phyloP scores from a whole-genome alignment of 176 grass and related monocot genomes.

The Ananas comosus region DNA sequence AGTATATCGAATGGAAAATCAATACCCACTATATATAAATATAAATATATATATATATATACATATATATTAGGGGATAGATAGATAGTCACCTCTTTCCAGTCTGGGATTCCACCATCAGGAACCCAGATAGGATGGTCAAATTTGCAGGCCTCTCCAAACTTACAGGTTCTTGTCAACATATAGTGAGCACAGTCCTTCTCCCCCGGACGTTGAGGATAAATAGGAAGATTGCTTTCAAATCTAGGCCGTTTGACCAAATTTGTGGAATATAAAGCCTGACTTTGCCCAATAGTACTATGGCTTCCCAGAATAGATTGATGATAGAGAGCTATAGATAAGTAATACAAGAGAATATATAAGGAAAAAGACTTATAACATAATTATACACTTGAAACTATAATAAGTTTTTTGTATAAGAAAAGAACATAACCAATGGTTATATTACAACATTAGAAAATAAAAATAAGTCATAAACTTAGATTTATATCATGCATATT shows the following conservation, averaged over 20 bases:
- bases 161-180: conserved; percentile 82
- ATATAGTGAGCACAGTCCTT: conserved; percentile 96
- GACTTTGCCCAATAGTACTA: conserved; percentile 59
- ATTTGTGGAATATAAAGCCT: conserved; percentile 72
- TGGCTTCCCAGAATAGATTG: conserved; percentile 69
- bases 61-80: conserved; percentile 3
- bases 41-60: background rate
- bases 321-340: conserved; percentile 85
- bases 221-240: conserved; percentile 84
- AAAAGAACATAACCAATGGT: conserved; percentile 12
- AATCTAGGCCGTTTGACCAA: conserved; percentile 84
- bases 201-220: conserved; percentile 65
- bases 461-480: conserved; percentile 6
- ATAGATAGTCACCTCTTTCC: conserved; percentile 95
- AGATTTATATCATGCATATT: conserved; percentile 1
- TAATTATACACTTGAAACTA: conserved; percentile 36
- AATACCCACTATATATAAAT: conserved; percentile 33
- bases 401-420: conserved; percentile 5
- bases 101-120: conserved; percentile 74
- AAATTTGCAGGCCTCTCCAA: conserved; percentile 75
- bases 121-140: conserved; percentile 98
- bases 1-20: conserved; percentile 16
- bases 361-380: conserved; percentile 42
- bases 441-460: conserved; percentile 10
- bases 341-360: conserved; percentile 66